Evolutionary conservation across 768 basidiomycete species (phyloP), one percentile per base, ranked within the genome.

Genomic region (Suillus clintonianus): DNA sequence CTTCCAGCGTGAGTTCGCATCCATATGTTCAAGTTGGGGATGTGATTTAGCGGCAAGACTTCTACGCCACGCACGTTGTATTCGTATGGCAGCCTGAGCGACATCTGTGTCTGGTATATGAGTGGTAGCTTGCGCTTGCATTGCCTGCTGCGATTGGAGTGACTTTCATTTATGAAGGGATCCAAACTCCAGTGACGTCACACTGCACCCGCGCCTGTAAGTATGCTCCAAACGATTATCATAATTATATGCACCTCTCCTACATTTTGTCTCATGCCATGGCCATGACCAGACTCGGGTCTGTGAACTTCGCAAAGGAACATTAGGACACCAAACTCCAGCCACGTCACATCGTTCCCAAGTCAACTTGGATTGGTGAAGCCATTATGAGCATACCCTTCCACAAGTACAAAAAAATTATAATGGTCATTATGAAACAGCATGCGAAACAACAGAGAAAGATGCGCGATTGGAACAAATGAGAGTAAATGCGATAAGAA

Each of bases 21-120:
- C 50, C 45, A 70, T 30, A 34, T 22, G 17, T 57, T 57, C 22
- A 27, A 45, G 50, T 34, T n/a, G 27, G 5, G 27, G 32, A 39
- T 45, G 69, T 70, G n/a, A 66, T 30, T 32, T 51, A 8, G 50
- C 17, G 51, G 67, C 61, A 34, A 71, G 68, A 22, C 64, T 70
- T 32, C 67, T 72, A 62, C 79, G 72, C 81, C 81, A 84, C 10
- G 73, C 58, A 14, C 72, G 75, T 62, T 82, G 82, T 30, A 82
- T 82, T 54, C 70, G 69, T 8, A 64, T 72, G 0, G 79, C 80
- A 14, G 81, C 81, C 4, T 72, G 70, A 9, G 65, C 67, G 51
- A 27, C 22, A 60, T 24, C 32, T 56, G 19, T 7, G 11, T 30
- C 19, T 42, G 15, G 24, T 37, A 13, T 53, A 50, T 32, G 32